Conservation (phyloP, 208 protist species). For the Leishmania major region DNA sequence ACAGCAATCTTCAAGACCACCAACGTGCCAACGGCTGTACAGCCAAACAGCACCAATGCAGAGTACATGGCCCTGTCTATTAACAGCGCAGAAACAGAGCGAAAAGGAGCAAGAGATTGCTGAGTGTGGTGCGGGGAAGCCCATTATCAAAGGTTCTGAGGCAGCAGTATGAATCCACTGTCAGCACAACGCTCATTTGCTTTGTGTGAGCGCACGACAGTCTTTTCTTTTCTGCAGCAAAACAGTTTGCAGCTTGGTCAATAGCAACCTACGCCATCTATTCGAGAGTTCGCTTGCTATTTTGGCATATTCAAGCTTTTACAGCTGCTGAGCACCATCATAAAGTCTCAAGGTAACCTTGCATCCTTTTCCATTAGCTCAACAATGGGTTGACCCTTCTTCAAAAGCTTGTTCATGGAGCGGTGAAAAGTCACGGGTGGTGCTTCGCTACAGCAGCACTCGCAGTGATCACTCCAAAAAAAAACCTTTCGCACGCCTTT, state of each 20-base stretch:
- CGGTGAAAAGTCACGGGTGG: no score
- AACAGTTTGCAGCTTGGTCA: background rate
- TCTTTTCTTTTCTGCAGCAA: background rate
- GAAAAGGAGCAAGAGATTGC: slow-evolving; percentile 2
- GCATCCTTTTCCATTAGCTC: background rate
- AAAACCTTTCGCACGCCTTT: background rate
- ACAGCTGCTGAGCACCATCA: background rate
- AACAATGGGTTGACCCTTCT: background rate
- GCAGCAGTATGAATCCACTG: background rate
- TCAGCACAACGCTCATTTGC: background rate
- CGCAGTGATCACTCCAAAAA: no score
- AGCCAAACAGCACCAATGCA: slow-evolving; percentile 36
- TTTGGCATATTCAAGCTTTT: background rate
- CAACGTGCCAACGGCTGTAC: slow-evolving; percentile 36
- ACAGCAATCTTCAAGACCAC: slow-evolving; percentile 39
- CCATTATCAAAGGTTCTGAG: background rate
- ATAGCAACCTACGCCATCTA: background rate
- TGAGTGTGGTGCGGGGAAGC: background rate
- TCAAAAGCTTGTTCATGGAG: background rate
- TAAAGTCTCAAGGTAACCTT: no score
- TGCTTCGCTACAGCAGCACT: no score
- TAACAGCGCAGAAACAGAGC: background rate
- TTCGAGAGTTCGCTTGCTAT: background rate
- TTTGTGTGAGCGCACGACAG: background rate
- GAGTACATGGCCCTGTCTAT: slow-evolving; percentile 31